Base-by-base conservation (phyloP, 2,329 filamentous ascomycete genomes). In the Xylaria sp. region DNA sequence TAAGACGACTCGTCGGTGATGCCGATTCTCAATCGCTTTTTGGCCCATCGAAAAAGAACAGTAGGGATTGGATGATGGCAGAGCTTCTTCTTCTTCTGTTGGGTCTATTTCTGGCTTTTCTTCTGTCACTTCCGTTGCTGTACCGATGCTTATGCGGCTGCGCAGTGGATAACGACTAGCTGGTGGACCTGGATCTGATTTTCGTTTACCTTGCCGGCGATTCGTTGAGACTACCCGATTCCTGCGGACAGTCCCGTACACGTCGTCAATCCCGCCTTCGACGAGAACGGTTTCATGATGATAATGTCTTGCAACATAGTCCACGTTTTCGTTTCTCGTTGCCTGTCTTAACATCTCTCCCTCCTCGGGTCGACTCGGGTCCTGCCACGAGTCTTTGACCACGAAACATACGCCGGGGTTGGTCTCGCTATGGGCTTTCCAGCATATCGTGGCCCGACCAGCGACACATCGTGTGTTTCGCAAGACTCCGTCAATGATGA, bases 311-410 rank as follows among this genome's bases (percentile, higher is more conserved):
- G 75, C 73, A 16, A 79, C 68, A 52, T 79, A 75, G 0, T 72
- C 57, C 4, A 77, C 73, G 0, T 63, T 68, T 63, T 73, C 72
- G 3, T 66, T 47, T 8, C 11, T 42, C 3, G 71, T 76, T 42
- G 71, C 75, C 59, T 76, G 68, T 8, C 55, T 52, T 4, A 80
- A 60, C 39, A 80, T 58, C 13, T 74, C 62, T 47, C 76, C 76
- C 65, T 80, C 76, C 52, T 79, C 74, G 2, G 73, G 69, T 7
- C 73, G 73, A 55, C 79, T 72, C 3, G 63, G 62, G 57, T 73
- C 76, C 56, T 80, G 74, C 76, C 72, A 79, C 2, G 72, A 78
- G 60, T 78, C 74, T 62, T 80, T 81, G 57, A 80, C 71, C n/a
- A 80, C 72, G 63, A 80, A 69, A 3, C 66, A 68, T 23, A 54